A percentile compares a stretch with the other conserved stretches of the same genome.
Conservation (phyloP, 306 rosid genomes). For the Casuarina equisetifolia region DNA sequence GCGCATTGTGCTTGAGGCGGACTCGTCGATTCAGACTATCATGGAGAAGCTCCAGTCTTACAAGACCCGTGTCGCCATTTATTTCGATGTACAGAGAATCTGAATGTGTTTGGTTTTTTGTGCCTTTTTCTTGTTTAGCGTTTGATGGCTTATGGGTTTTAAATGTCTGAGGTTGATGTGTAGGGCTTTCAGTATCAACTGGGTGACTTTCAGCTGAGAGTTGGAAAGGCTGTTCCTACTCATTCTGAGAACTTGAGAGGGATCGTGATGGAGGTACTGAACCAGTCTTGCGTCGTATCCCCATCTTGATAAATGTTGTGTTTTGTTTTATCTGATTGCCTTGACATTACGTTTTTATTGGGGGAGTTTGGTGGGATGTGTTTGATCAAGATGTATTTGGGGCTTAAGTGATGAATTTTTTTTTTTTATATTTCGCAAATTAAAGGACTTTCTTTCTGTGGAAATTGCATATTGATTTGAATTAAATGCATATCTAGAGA, state of each 20-base stretch:
- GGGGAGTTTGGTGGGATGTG: no score
- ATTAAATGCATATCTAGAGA: background rate
- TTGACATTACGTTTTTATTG: no score
- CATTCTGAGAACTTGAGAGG: constrained; percentile 80
- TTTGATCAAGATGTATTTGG: background rate
- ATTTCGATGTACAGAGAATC: constrained; percentile 58
- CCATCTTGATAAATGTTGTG: background rate
- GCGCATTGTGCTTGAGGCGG: constrained; percentile 74
- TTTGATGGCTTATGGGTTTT: background rate
- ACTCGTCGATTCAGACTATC: constrained; percentile 67
- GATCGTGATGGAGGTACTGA: constrained; percentile 79
- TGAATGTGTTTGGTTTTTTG: background rate
- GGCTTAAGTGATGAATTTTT: background rate
- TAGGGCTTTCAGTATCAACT: constrained; percentile 69
- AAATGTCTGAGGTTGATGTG: background rate
- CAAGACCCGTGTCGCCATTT: constrained; percentile 66
- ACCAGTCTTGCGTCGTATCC: background rate
- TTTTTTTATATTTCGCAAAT: background rate
- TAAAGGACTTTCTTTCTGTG: background rate
- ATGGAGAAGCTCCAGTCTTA: constrained; percentile 97
- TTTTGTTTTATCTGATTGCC: background rate
- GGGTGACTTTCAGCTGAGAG: constrained; percentile 79
- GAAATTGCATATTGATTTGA: background rate
- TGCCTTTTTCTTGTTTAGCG: background rate
- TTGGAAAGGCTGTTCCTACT: constrained; percentile 76